Base-by-base conservation (phyloP, 73 alveolate species). In the Uronychia binucleata region DNA sequence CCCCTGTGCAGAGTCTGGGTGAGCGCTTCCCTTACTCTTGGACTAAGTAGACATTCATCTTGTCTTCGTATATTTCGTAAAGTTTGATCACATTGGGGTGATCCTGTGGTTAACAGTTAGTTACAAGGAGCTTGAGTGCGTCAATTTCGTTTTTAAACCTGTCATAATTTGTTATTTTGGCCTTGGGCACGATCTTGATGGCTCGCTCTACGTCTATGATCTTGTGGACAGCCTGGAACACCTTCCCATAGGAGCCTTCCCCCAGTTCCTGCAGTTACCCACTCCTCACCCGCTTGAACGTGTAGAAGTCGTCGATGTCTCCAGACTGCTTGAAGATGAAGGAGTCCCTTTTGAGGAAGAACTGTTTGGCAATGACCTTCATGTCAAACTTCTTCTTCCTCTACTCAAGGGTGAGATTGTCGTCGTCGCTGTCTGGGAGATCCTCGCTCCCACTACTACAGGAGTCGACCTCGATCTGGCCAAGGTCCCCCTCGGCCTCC, bases 231-330 rank as follows among this genome's bases (percentile, higher is more conserved):
- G 96, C 99, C 84, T 96, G 96, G 82, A 84, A 97, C n/a, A 97
- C 99, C 78, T 91, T 78, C 34, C 99, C 99, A 88, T 94, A 97
- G 78, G 93, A 89, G 26, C 99, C 99, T 87, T 96, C 97, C 29
- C 99, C 99, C 57, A 94, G 89, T 83, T 85, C 34, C 90, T 83
- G 60, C 67, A 11, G 34, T 28, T 67, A 67, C 14, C n/a, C 67
- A 46, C n/a, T 11, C 5, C 5, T 19, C 19, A 46, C 67, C 67
- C 19, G 5, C 67, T 46, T 19, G 19, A 46, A 46, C 67, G 19
- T 19, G 19, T 46, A 46, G 67, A 46, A 46, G 19, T 46, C 67
- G 67, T 46, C 67, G 19, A 46, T 46, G 67, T 46, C 67, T 46
- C 67, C 67, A 11, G 67, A 46, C 67, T 46, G 19, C 19, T 46